Base-by-base conservation (phyloP, 2,329 filamentous ascomycete genomes). In the Fonsecaea nubica region DNA sequence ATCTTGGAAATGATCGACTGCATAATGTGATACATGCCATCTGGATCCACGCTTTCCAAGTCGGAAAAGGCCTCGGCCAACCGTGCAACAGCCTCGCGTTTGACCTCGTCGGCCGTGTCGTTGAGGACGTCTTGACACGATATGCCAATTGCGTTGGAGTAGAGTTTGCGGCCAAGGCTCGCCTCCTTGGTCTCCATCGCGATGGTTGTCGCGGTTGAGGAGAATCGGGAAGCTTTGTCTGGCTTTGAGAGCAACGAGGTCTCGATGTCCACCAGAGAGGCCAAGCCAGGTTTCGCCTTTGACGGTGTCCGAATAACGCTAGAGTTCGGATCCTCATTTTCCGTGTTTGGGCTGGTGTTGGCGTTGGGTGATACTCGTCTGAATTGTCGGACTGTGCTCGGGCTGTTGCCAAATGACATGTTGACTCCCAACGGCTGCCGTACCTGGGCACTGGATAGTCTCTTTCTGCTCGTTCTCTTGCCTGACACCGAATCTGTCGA, bases 381-480 rank as follows among this genome's bases (percentile, higher is more conserved):
- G 82, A 97, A 98, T 60, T 96, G 89, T 62, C 93, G 90, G 71
- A 96, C 92, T 15, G 93, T 97, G 0, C 94, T 97, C 1, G 92
- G 92, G 7, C 90, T 91, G 78, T 98, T 98, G 59, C 94, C 95
- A 79, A 96, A 98, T 5, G 90, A 96, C 83, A 96, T 89, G 74
- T 98, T 92, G 1, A 95, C 86, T 63, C 93, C 92, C 1, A 97
- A 84, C 0, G 94, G 93, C 70, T 92, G 89, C 78, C 92, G 93
- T 0, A 87, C 78, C 48, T 73, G 72, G 1, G 83, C 83, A 64
- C 80, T 83, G 9, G 80, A 80, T 50, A 77, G 74, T 62, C 81
- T 76, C 72, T 80, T 82, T 36, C 74, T 77, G 64, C 75, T 58
- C 53, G 76, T 74, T 53, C 77, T 76, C 62, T 75, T 77, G n/a